These are phyloP conservation scores for Volvox reticuliferus DNA, from an alignment of 139 green algal species.

Conservation along the genomic window DNA sequence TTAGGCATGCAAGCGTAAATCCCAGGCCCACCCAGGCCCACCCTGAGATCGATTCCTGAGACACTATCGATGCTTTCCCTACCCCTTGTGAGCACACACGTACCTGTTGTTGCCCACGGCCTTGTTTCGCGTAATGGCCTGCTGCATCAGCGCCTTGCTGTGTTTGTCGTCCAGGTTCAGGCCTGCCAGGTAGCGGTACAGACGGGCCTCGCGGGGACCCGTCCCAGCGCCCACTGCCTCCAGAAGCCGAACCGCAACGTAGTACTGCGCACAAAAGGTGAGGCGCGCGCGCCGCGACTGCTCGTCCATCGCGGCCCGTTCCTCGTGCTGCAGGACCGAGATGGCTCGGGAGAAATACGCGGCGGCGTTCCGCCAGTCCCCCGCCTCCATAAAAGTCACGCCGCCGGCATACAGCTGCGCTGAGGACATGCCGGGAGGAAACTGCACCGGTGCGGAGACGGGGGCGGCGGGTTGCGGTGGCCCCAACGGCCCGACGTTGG, in stretches of 20 bases:
- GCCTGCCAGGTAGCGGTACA: conserved; percentile 56
- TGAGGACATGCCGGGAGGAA: conserved; percentile 33
- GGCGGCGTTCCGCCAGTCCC: conserved; percentile 38
- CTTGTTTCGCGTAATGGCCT: conserved; percentile 62
- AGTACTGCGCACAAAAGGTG: conserved; percentile 53
- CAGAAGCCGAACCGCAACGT: conserved; percentile 43
- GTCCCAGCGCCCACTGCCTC: not conserved
- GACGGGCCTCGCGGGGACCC: conserved; percentile 39
- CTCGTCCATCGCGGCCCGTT: not conserved
- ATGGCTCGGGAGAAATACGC: conserved; percentile 47
- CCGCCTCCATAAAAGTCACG: conserved; percentile 45
- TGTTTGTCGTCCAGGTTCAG: conserved; percentile 63
- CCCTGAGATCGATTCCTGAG: no score
- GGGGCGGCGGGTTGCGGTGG: not conserved
- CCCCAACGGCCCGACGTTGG: not conserved
- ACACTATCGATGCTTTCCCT: no score
- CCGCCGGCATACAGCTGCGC: conserved; percentile 41
- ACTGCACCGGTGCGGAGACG: conserved; percentile 2
- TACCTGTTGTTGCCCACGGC: conserved; percentile 61
- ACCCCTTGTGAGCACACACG: no score
- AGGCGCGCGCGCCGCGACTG: conserved; percentile 15
- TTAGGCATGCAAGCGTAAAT: not conserved
- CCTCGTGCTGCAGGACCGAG: conserved; percentile 28
- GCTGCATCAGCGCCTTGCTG: conserved; percentile 54
- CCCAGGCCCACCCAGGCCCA: no score